phyloP scores from a whole-genome alignment of 441 rosid species.

The Dalechampia spathulata region DNA sequence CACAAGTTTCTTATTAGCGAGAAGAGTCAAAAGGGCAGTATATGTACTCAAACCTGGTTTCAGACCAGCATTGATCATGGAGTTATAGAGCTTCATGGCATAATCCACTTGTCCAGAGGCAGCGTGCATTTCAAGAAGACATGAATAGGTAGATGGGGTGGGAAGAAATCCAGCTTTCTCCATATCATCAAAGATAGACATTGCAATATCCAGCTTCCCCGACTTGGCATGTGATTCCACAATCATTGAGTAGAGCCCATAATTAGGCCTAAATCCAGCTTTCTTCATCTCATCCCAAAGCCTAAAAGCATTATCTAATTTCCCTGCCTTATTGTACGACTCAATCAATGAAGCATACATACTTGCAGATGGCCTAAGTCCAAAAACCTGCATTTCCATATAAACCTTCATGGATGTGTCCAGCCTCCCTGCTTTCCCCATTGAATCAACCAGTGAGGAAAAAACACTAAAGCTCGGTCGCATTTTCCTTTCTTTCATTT shows the following conservation, averaged over 20 bases:
- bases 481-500: slow-evolving; percentile 71
- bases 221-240: slow-evolving; percentile 94
- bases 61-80: slow-evolving; percentile 86
- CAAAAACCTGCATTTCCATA: slow-evolving; percentile 78
- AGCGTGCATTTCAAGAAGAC: slow-evolving; percentile 93
- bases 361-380: slow-evolving; percentile 69
- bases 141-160: slow-evolving; percentile 84
- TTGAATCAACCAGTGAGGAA: slow-evolving; percentile 83
- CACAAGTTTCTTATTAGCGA: slow-evolving; percentile 87
- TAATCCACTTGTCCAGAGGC: slow-evolving; percentile 85
- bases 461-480: slow-evolving; percentile 60
- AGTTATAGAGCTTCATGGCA: slow-evolving; percentile 87
- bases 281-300: slow-evolving; percentile 95
- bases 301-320: slow-evolving; percentile 71
- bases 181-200: slow-evolving; percentile 78
- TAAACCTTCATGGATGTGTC: slow-evolving; percentile 88
- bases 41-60: slow-evolving; percentile 88
- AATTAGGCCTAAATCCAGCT: slow-evolving; percentile 83
- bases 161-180: slow-evolving; percentile 94
- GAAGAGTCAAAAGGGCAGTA: slow-evolving; percentile 66
- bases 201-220: slow-evolving; percentile 88
- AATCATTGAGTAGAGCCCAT: slow-evolving; percentile 72
- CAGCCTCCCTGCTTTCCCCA: slow-evolving; percentile 94
- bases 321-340: slow-evolving; percentile 86
- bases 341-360: slow-evolving; percentile 87